Evolutionary conservation across 805 yeast species (phyloP).

Genomic region (Wickerhamiella nectarea): DNA sequence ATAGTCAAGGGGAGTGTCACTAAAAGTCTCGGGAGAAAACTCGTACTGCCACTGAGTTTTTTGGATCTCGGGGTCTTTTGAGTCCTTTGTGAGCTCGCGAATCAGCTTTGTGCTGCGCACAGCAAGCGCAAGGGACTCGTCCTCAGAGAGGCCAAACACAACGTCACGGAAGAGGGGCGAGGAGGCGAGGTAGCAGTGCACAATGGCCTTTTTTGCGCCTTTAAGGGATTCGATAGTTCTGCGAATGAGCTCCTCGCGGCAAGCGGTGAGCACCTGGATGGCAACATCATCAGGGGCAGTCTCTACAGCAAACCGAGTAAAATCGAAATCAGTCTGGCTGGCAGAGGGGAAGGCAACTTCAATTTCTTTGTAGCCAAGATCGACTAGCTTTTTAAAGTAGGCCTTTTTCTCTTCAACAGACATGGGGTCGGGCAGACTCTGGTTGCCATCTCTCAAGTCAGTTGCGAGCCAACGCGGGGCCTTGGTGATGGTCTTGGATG

Average conservation of each 20-base stretch:
- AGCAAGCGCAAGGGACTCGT: constrained; percentile 48
- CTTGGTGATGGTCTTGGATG: constrained; percentile 39
- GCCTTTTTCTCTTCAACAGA: constrained; percentile 61
- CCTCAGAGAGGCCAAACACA: constrained; percentile 46
- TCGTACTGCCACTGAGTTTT: constrained; percentile 61
- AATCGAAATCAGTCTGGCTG: constrained; percentile 66
- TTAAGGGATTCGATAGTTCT: constrained; percentile 58
- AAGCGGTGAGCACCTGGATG: constrained; percentile 63
- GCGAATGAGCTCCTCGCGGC: constrained; percentile 57
- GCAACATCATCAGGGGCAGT: constrained; percentile 64
- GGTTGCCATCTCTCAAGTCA: constrained; percentile 74
- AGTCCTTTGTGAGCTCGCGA: constrained; percentile 52
- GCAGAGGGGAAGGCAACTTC: constrained; percentile 78
- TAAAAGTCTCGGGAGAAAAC: constrained; percentile 70
- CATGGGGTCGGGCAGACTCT: constrained; percentile 79
- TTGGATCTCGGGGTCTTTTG: constrained; percentile 18
- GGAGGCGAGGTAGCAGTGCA: constrained; percentile 65
- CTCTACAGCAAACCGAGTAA: constrained; percentile 61
- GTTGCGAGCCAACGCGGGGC: constrained; percentile 78
- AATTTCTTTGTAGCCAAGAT: constrained; percentile 68
- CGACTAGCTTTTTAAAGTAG: constrained; percentile 54
- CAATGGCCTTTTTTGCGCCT: constrained; percentile 65
- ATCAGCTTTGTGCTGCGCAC: constrained; percentile 50
- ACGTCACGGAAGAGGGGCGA: constrained; percentile 61
- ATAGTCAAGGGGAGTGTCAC: constrained; percentile 53